Conservation (phyloP, 2,329 filamentous ascomycete genomes). For the Aureobasidium sp. region DNA sequence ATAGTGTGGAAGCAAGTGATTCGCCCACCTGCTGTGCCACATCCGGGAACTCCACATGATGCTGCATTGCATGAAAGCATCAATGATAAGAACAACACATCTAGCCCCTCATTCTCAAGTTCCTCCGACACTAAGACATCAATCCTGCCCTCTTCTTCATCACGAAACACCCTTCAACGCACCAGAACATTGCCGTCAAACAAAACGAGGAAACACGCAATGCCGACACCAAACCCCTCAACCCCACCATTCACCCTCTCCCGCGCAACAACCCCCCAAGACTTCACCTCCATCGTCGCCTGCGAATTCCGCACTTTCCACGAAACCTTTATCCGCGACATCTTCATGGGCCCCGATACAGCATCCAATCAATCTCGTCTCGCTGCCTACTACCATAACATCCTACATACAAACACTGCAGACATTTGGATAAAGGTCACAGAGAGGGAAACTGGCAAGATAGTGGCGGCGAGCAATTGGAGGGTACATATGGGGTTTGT, state of each 20-base stretch:
- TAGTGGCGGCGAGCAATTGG: slow-evolving; percentile 29
- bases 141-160: neutral
- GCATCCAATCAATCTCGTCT: slow-evolving; percentile 13
- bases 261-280: neutral
- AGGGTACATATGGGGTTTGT: slow-evolving; percentile 22
- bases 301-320: slow-evolving; percentile 8
- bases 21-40: neutral
- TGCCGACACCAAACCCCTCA: neutral
- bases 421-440: slow-evolving; percentile 28
- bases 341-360: slow-evolving; percentile 24
- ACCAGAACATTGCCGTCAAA: neutral
- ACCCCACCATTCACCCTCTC: neutral
- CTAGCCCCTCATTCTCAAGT: neutral
- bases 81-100: no score
- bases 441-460: slow-evolving; percentile 22
- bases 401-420: slow-evolving; percentile 20
- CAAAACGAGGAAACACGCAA: neutral
- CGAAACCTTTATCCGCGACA: slow-evolving; percentile 2
- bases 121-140: no score
- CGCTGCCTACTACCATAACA: slow-evolving; percentile 16
- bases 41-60: neutral
- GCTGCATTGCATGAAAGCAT: no score
- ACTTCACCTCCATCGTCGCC: slow-evolving; percentile 8
- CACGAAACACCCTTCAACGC: no score
- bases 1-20: no score